These are phyloP conservation scores for Heimioporus sp. DNA, from an alignment of 768 basidiomycete species.

Conservation along the genomic window DNA sequence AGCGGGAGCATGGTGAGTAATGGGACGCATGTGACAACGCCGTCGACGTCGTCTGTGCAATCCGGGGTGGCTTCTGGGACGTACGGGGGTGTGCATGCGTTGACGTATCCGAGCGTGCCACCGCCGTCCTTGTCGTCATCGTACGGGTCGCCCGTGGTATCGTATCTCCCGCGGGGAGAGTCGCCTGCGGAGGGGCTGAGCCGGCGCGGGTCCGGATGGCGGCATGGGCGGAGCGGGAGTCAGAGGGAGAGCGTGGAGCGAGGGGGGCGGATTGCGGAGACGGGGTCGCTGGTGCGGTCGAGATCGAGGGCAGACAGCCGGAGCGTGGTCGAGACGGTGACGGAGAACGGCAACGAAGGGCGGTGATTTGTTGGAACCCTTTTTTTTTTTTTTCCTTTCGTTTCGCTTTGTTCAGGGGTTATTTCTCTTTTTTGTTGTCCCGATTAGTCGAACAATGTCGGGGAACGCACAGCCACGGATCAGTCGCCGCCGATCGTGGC, in stretches of 20 bases:
- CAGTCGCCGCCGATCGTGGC: too few species aligned
- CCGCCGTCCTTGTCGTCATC: constrained; percentile 80
- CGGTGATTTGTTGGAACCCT: neutral
- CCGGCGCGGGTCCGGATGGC: constrained; percentile 42
- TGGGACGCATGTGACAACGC: constrained; percentile 69
- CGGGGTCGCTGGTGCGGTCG: constrained; percentile 53
- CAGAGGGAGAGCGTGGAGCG: constrained; percentile 60
- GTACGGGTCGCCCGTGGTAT: constrained; percentile 65
- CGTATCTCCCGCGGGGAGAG: constrained; percentile 46
- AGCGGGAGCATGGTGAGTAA: constrained; percentile 18
- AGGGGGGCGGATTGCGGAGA: constrained; percentile 69
- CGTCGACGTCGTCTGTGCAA: constrained; percentile 58
- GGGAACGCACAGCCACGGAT: too few species aligned
- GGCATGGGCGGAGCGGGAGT: constrained; percentile 26
- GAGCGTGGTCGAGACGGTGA: constrained; percentile 34
- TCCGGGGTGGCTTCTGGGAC: constrained; percentile 30
- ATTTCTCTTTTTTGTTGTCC: neutral
- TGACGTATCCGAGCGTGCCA: constrained; percentile 82
- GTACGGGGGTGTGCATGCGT: constrained; percentile 26
- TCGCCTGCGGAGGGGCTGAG: constrained; percentile 56
- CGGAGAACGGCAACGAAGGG: constrained; percentile 2
- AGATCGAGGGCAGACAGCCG: constrained; percentile 43
- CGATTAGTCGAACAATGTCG: neutral
- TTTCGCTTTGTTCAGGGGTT: too few species aligned
- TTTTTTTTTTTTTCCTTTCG: too few species aligned